Evolutionary conservation across 306 rosid genomes (phyloP), one percentile per base, ranked within the genome.

Genomic region (Datisca glomerata): DNA sequence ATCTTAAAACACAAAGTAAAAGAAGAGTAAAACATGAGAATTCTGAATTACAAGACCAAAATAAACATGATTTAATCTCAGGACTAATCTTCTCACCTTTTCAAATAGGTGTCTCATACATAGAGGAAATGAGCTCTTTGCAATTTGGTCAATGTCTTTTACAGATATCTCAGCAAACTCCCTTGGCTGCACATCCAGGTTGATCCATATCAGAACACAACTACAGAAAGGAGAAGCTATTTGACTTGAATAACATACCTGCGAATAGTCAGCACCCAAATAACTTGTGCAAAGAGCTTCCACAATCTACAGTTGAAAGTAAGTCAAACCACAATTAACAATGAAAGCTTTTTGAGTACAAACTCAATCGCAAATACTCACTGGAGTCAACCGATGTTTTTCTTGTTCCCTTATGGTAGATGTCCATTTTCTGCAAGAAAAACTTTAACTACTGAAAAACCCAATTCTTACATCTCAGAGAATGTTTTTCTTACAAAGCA

Each of bases 71-170:
- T n/a, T n/a, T n/a, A n/a, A n/a, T n/a, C n/a, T n/a, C n/a, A n/a
- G n/a, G n/a, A n/a, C n/a, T n/a, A 63, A 48, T 50, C 36, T 10
- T 24, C 71, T 51, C 48, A 80, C 97, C 97, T 89, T 89, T 39
- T 89, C 95, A 68, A 80, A 84, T 33, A 84, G 74, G 61, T 89
- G 91, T 24, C 79, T 85, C 95, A 89, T 89, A 66, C 95, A 89
- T 52, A 89, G 56, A 60, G 98, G 98, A 66, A 89, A 89, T 39
- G 95, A 84, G 62, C 78, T 84, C 72, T 64, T 80, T 10, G 91
- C 79, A 57, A 73, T 53, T 47, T 80, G 95, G 49, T 89, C 75
- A 44, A 89, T 72, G 70, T 84, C 98, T 43, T 75, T 70, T 22
- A 77, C 32, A 41, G 95, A 74, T 65, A 84, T 70, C 60, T 77